Evolutionary conservation across 495 filamentous ascomycete species (phyloP), one percentile per base, ranked within the genome.

Genomic region (Immersiella caudata): DNA sequence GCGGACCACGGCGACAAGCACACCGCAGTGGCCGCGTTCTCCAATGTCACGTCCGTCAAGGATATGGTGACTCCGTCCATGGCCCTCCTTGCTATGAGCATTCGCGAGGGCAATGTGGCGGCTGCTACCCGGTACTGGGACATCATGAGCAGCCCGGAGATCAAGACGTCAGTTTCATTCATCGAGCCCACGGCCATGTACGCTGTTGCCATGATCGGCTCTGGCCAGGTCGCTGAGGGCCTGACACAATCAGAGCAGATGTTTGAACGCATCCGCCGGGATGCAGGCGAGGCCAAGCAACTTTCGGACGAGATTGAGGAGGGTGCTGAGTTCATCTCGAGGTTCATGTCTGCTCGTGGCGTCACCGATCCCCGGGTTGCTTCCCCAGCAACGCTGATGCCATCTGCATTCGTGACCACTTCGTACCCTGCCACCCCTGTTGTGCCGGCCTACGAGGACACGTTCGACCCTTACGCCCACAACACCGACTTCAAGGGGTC

Each of bases 401-500:
- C 74, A 1, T 78, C 77, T 60, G 67, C 75, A 3, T 76, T 77
- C 27, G 60, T 70, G 6, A 68, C 75, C 4, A 79, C 78, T 12
- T 78, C 77, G 22, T 83, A 73, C 68, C 71, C 74, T 50, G 75
- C 75, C 16, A 79, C 76, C 1, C 76, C 78, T 4, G 70, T 75
- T 1, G 71, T 74, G 22, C 69, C 86, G 14, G 80, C 84, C 51
- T 85, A 82, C 62, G 88, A 94, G 67, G 93, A 97, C 66, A 88
- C 87, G 2, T 94, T 88, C 71, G 95, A 99, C 72, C 95, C 95
- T 0, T 97, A 98, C 74, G 90, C 89, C 26, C 86, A 90, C 68
- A 93, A 87, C 59, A 96, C 92, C 64, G 95, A 99, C 78, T 92
- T 94, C 82, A 92, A 91, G 71, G 94, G 92, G 26, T 99, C 95